Evolutionary conservation across 2,329 filamentous ascomycete species (phyloP), one percentile per base, ranked within the genome.

Genomic region (Botryotinia calthae): DNA sequence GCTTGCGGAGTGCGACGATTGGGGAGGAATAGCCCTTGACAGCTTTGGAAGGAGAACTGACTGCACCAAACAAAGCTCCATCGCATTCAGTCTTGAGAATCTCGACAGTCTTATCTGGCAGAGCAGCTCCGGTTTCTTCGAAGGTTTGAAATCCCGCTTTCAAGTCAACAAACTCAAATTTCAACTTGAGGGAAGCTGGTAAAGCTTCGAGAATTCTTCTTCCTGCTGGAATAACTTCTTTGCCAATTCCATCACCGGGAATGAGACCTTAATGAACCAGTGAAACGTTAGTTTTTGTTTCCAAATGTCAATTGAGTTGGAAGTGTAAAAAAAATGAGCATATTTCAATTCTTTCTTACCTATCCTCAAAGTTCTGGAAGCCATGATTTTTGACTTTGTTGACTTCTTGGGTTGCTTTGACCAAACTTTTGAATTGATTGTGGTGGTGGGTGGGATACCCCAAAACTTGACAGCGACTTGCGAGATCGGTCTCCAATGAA

Each of bases 21-120:
- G 96, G 96, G 56, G 93, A 97, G 72, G 94, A 97, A 87, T 99
- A 99, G 82, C 96, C 96, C 83, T 94, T 92, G 77, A 97, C 95
- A 79, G 94, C 91, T 74, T 89, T 93, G 68, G 93, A 93, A 18
- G 96, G 96, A 69, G 95, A 98, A 85, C 90, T 93, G 78, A 99
- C 96, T 79, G 96, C 96, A 77, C 96, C 96, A 82, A 99, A 99
- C 71, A 99, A 90, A 67, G 95, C 96, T 80, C 95, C 96, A 82
- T 99, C 93, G 85, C 96, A 99, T 84, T 97, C 94, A 78, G 89
- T 89, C 84, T 93, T 92, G 76, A 99, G 88, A n/a, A 90, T 89
- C 75, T 96, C 91, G 79, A 99, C 93, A 0, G 96, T 99, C 83
- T 90, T 90, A 77, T 98, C 93, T 58, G 96, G 96, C 28, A 99